phyloP scores from a whole-genome alignment of 1,284 basidiomycete species.

The Tremellales sp. region DNA sequence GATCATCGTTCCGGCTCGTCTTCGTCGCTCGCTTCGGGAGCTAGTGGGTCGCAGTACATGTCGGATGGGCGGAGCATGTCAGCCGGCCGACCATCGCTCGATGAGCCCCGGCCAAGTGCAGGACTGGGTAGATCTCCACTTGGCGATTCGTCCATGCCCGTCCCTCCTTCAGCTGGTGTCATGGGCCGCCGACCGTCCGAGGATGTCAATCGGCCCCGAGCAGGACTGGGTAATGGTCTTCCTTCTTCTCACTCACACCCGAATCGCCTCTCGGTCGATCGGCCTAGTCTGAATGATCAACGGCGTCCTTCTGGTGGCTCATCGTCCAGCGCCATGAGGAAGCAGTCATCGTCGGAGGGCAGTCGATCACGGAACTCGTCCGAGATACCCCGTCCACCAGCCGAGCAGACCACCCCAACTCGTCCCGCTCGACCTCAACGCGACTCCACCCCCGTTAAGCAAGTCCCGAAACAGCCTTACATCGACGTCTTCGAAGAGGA shows the following conservation, averaged over 20 bases:
- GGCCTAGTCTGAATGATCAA: too few species aligned
- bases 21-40: constrained; percentile 11
- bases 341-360: too few species aligned
- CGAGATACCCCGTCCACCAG: too few species aligned
- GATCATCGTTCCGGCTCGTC: constrained; percentile 9
- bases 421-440: too few species aligned
- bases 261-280: too few species aligned
- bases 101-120: constrained; percentile 20
- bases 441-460: too few species aligned
- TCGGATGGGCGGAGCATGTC: constrained; percentile 4
- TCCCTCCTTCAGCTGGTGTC: constrained; percentile 7
- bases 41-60: background rate
- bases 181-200: background rate
- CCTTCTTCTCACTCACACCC: too few species aligned
- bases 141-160: constrained; percentile 13
- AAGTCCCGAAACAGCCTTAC: constrained; percentile 1
- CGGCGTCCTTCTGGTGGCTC: too few species aligned
- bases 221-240: background rate
- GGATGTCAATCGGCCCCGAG: background rate
- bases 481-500: background rate
- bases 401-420: too few species aligned
- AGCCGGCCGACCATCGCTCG: constrained; percentile 15
- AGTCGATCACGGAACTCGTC: too few species aligned
- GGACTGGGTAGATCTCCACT: constrained; percentile 26
- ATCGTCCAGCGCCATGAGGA: too few species aligned